Evolutionary conservation across 805 yeast species (phyloP).

Genomic region (Ogataea methanolica): DNA sequence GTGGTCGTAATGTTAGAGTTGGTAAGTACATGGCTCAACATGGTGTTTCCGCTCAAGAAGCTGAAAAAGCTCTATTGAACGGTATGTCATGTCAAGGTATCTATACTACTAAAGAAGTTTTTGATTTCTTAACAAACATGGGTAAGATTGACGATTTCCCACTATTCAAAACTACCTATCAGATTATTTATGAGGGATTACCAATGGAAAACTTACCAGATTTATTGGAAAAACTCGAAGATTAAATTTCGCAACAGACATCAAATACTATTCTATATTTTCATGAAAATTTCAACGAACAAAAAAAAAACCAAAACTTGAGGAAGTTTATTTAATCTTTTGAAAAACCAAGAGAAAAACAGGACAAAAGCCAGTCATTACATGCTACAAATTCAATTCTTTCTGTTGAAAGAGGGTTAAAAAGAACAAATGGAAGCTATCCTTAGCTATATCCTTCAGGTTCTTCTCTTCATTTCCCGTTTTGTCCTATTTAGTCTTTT

Average conservation of each 20-base stretch:
- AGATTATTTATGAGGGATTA: conserved; percentile 71
- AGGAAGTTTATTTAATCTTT: not conserved
- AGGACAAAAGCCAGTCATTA: too few species aligned
- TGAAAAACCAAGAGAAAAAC: too few species aligned
- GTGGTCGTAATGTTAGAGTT: conserved; percentile 94
- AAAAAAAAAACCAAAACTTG: not conserved
- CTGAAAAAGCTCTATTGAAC: conserved; percentile 81
- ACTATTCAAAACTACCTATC: conserved; percentile 72
- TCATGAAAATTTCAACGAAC: not conserved
- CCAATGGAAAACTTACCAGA: conserved; percentile 73
- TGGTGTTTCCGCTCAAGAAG: conserved; percentile 69
- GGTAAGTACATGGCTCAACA: conserved; percentile 82
- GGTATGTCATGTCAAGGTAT: conserved; percentile 98
- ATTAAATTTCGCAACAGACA: conserved; percentile 5
- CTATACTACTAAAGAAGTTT: conserved; percentile 85
- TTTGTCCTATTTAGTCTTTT: too few species aligned
- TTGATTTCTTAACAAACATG: conserved; percentile 64
- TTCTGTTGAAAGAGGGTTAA: too few species aligned
- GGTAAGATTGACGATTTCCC: conserved; percentile 70
- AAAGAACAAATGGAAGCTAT: too few species aligned
- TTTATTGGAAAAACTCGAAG: conserved; percentile 48
- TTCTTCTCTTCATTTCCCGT: too few species aligned
- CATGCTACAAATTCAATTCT: too few species aligned
- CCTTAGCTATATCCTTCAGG: too few species aligned
- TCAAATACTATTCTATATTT: not conserved